Evolutionary conservation across 164 flowering plant genomes (phyloP).

Genomic region (Liquidambar formosana): DNA sequence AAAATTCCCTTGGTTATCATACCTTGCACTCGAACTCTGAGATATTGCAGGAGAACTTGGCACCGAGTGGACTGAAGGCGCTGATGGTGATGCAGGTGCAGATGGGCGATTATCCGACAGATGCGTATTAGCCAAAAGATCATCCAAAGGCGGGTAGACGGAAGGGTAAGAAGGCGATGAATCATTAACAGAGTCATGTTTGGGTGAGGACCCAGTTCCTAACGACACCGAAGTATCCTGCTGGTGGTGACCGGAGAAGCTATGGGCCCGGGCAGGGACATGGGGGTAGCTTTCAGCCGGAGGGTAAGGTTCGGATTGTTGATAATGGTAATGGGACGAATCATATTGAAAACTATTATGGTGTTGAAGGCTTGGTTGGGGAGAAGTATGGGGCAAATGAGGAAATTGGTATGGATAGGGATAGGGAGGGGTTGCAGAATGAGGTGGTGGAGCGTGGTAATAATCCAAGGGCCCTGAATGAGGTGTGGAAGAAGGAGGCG

Average conservation of each 20-base stretch:
- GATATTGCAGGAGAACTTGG: slow-evolving; percentile 17
- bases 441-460: slow-evolving; percentile 6
- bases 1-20: slow-evolving; percentile 20
- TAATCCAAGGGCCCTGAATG: slow-evolving; percentile 22
- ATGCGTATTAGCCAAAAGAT: slow-evolving; percentile 38
- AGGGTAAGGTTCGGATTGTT: slow-evolving; percentile 20
- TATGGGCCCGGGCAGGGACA: slow-evolving; percentile 26
- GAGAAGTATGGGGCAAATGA: slow-evolving; percentile 3
- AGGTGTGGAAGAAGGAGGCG: slow-evolving; percentile 1
- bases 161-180: slow-evolving; percentile 18
- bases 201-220: slow-evolving; percentile 12
- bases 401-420: background rate
- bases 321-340: slow-evolving; percentile 28
- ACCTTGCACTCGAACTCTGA: slow-evolving; percentile 25
- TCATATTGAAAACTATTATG: slow-evolving; percentile 44
- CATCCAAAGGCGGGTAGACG: slow-evolving; percentile 55
- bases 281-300: slow-evolving; percentile 23
- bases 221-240: slow-evolving; percentile 32
- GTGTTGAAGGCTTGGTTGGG: slow-evolving; percentile 35
- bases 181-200: background rate
- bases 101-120: slow-evolving; percentile 37
- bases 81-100: slow-evolving; percentile 39
- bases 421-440: background rate
- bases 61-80: slow-evolving; percentile 15
- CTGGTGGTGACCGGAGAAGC: slow-evolving; percentile 31